Base-by-base conservation (phyloP, 2,329 filamentous ascomycete genomes). In the Trichoderma sp. region DNA sequence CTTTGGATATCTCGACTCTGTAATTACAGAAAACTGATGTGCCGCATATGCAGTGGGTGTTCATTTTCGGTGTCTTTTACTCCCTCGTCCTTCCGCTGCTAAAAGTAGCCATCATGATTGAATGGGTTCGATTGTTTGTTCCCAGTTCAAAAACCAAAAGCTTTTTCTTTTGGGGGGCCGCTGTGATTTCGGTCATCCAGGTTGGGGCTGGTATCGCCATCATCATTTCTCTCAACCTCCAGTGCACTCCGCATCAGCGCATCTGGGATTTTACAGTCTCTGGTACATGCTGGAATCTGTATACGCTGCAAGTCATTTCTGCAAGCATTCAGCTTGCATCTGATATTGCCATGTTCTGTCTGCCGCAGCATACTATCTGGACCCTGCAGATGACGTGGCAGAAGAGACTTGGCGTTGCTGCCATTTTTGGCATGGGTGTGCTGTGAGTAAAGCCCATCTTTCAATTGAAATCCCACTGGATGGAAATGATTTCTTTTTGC, bases 51-150 rank as follows among this genome's bases (percentile, higher is more conserved):
- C 59, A 65, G 60, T 65, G 61, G 61, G 61, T 65, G 2, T 43
- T 65, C 13, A 10, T 65, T 7, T 65, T 37, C 13, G 61, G 61
- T 34, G 34, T 65, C 14, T 65, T 28, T 24, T 65, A 65, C 24
- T 65, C 61, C 13, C 30, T 65, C 21, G 61, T 65, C 1, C 51
- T 65, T 21, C 61, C 61, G 14, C 49, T 65, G 32, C 61, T 65
- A 8, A 65, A 65, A 6, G 49, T 39, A 11, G 61, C 61, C 32
- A 65, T 55, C 6, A 21, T 65, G 49, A 7, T 39, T 4, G 60
- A 64, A 5, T 64, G 60, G 60, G 8, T 52, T 28, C 43, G 49
- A 8, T 24, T 64, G 7, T 64, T 64, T 37, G 46, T 64, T 16
- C 60, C 1, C 32, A 13, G 1, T 11, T 13, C 32, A 34, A 64